These are phyloP conservation scores for Sphagnum tenellum DNA, from an alignment of 225 moss, liverwort and hornwort genomes.

Conservation along the genomic window DNA sequence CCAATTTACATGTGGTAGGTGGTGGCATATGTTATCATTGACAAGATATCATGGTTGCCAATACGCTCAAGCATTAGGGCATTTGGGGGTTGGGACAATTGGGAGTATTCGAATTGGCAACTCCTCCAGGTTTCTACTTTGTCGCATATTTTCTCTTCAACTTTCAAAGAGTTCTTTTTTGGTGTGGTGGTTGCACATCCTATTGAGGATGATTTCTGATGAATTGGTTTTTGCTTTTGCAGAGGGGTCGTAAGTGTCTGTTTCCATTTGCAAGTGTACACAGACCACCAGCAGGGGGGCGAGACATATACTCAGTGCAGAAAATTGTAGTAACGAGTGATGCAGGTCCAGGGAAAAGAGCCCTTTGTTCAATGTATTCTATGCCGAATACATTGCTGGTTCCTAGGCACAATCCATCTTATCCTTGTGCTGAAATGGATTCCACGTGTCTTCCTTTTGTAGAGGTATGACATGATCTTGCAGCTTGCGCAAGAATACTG, in stretches of 20 bases:
- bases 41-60: constrained; percentile 59
- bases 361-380: constrained; percentile 16
- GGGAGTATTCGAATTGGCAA: constrained; percentile 77
- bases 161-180: not conserved
- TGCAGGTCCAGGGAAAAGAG: constrained; percentile 4
- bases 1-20: constrained; percentile 40
- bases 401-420: constrained; percentile 19
- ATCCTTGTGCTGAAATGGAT: constrained; percentile 21
- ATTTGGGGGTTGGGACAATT: constrained; percentile 82
- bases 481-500: too few relatives aligned
- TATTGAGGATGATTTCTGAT: constrained; percentile 12
- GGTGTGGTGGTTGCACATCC: not conserved
- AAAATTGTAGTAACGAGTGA: constrained; percentile 11
- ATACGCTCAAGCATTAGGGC: constrained; percentile 62
- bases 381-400: constrained; percentile 18
- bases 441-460: constrained; percentile 24
- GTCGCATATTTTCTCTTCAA: not conserved
- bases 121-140: constrained; percentile 44
- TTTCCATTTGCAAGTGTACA: constrained; percentile 37
- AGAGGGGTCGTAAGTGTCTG: constrained; percentile 24
- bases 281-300: constrained; percentile 32
- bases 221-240: constrained; percentile 4
- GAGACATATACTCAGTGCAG: constrained; percentile 27
- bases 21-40: constrained; percentile 73
- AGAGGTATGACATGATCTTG: constrained; percentile 11